phyloP scores from a whole-genome alignment of 805 yeast genomes.

The Wickerhamiella occidentalis region DNA sequence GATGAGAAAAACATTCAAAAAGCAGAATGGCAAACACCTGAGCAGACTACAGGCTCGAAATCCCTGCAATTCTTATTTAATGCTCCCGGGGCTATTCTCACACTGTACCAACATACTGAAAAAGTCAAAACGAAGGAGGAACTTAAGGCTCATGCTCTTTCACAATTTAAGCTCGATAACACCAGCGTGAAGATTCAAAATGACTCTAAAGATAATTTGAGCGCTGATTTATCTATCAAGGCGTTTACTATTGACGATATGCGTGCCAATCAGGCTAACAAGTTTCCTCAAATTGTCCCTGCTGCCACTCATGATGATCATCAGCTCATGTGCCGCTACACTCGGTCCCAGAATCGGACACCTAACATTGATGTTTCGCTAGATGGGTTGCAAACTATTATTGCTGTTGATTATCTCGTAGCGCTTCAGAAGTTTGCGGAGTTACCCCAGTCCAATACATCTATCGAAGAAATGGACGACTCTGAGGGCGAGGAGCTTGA shows the following conservation, averaged over 20 bases:
- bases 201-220: conserved; percentile 42
- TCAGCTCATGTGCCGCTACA: conserved; percentile 51
- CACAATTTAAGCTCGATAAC: conserved; percentile 49
- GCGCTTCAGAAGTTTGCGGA: conserved; percentile 58
- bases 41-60: background rate
- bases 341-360: conserved; percentile 19
- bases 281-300: conserved; percentile 74
- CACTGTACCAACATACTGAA: conserved; percentile 44
- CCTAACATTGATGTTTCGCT: conserved; percentile 31
- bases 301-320: conserved; percentile 45
- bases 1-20: conserved; percentile 19
- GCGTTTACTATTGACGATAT: conserved; percentile 72
- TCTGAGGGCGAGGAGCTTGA: conserved; percentile 16
- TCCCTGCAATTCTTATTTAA: conserved; percentile 15
- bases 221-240: conserved; percentile 49
- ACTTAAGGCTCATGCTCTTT: conserved; percentile 29
- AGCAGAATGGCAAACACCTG: conserved; percentile 12
- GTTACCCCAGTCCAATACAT: conserved; percentile 28
- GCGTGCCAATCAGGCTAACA: conserved; percentile 48
- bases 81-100: conserved; percentile 33
- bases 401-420: conserved; percentile 78
- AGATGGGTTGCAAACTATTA: conserved; percentile 66
- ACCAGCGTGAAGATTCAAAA: conserved; percentile 41
- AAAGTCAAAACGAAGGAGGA: conserved; percentile 22
- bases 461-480: background rate